Evolutionary conservation across 306 rosid genomes (phyloP).

Genomic region (Citrullus colocynthis): DNA sequence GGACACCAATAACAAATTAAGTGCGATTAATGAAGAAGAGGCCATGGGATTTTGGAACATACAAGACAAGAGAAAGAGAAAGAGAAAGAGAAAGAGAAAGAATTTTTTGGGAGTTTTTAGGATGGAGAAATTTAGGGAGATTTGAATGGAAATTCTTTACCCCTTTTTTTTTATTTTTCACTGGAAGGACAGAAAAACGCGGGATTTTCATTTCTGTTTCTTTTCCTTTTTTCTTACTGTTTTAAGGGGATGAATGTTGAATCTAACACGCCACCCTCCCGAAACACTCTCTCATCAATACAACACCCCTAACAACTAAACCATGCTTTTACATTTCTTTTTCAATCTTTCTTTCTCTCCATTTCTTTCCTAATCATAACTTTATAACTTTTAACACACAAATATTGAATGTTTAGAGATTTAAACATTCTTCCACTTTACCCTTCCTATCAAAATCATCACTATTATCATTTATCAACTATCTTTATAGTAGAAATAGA

Average conservation of each 20-base stretch:
- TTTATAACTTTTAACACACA: too few species aligned
- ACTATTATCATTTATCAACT: too few species aligned
- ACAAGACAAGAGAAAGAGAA: background rate
- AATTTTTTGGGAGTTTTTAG: constrained; percentile 9
- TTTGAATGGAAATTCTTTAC: constrained; percentile 21
- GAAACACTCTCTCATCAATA: background rate
- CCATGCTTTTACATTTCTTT: background rate
- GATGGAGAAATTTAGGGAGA: constrained; percentile 31
- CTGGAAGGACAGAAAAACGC: background rate
- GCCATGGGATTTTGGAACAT: constrained; percentile 16
- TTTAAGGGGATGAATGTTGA: background rate
- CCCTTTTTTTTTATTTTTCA: background rate
- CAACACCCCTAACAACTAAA: background rate
- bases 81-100: constrained; percentile 4
- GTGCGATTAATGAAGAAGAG: constrained; percentile 10
- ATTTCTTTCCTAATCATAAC: too few species aligned
- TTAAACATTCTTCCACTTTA: too few species aligned
- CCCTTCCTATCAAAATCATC: too few species aligned
- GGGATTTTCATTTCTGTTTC: background rate
- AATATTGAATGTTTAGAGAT: too few species aligned
- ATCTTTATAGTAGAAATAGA: too few species aligned
- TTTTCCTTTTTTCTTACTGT: background rate
- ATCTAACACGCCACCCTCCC: background rate
- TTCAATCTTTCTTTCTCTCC: background rate
- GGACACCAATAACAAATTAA: constrained; percentile 1